Percentiles rank a stretch among this genome's conserved stretches.
phyloP scores from a whole-genome alignment of 2,329 filamentous ascomycete genomes.

The Colletotrichum godetiae region DNA sequence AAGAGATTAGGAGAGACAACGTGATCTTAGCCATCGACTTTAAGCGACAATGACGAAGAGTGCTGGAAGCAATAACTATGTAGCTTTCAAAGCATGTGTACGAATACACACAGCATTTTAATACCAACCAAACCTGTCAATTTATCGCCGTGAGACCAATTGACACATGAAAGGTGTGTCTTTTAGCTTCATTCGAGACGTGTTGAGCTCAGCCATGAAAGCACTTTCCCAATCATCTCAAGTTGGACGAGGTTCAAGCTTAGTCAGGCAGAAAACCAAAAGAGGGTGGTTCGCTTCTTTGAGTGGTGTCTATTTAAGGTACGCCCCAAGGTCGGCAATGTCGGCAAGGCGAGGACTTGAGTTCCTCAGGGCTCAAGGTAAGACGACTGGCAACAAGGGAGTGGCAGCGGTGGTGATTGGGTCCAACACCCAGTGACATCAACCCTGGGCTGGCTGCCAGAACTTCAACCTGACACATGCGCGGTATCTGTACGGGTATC shows the following conservation, averaged over 20 bases:
- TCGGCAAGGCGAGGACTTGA: background rate
- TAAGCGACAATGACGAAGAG: background rate
- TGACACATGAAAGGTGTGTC: background rate
- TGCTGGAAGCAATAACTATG: background rate
- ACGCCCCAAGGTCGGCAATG: slow-evolving; percentile 5
- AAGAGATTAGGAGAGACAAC: background rate
- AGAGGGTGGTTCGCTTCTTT: background rate
- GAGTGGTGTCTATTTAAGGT: slow-evolving; percentile 17
- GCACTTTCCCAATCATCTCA: background rate
- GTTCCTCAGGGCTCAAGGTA: background rate
- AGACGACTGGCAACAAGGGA: background rate
- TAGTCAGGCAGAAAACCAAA: background rate
- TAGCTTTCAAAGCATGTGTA: background rate
- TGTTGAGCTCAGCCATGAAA: background rate
- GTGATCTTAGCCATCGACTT: background rate
- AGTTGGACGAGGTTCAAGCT: background rate
- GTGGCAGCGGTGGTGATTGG: slow-evolving; percentile 14
- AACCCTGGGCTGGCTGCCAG: background rate
- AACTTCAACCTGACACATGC: slow-evolving; percentile 1
- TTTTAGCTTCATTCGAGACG: background rate
- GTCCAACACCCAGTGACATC: slow-evolving; percentile 17
- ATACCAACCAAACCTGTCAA: background rate
- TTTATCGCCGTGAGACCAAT: background rate
- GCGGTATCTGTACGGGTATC: background rate
- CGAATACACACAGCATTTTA: background rate